Conservation (phyloP, 352 stramenopile species). For the Pythium biforme region DNA sequence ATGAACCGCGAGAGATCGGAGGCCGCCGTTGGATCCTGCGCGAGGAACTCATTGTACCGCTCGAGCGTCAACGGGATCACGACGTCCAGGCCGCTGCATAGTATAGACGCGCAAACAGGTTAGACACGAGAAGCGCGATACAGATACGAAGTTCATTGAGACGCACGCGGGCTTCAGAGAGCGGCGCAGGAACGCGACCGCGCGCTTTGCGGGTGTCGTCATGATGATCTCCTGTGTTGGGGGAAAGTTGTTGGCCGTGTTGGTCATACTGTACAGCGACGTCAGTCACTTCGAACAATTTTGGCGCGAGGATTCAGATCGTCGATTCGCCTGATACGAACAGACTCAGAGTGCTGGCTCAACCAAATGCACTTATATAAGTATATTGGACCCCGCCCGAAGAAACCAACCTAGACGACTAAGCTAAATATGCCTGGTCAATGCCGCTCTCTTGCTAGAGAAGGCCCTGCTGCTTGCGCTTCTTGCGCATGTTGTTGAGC, state of each 20-base stretch:
- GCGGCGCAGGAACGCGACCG: conserved; percentile 16
- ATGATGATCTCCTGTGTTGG: conserved; percentile 1
- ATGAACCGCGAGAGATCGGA: conserved; percentile 48
- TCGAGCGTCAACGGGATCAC: conserved; percentile 64
- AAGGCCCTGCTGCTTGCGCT: conserved; percentile 16
- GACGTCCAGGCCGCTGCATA: conserved; percentile 56
- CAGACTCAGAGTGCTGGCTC: conserved; percentile 4
- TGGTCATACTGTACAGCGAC: not conserved
- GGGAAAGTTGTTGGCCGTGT: not conserved
- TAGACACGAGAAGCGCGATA: not conserved
- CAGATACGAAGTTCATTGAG: not conserved
- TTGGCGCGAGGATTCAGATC: conserved; percentile 3
- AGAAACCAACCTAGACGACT: not conserved
- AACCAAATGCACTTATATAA: conserved; percentile 13
- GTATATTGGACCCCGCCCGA: not conserved
- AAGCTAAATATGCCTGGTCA: not conserved
- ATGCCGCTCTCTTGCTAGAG: not conserved
- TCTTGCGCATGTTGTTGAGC: conserved; percentile 26
- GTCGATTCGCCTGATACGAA: not conserved
- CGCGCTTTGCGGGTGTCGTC: conserved; percentile 17
- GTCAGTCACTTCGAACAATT: conserved; percentile 3
- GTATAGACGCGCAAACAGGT: not conserved
- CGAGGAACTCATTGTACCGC: conserved; percentile 60
- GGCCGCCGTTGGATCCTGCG: conserved; percentile 24
- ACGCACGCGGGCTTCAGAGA: conserved; percentile 24